Percentiles rank a stretch among this genome's conserved stretches.
Conservation (phyloP, 2,329 filamentous ascomycete genomes). For the Exophiala viscosa region DNA sequence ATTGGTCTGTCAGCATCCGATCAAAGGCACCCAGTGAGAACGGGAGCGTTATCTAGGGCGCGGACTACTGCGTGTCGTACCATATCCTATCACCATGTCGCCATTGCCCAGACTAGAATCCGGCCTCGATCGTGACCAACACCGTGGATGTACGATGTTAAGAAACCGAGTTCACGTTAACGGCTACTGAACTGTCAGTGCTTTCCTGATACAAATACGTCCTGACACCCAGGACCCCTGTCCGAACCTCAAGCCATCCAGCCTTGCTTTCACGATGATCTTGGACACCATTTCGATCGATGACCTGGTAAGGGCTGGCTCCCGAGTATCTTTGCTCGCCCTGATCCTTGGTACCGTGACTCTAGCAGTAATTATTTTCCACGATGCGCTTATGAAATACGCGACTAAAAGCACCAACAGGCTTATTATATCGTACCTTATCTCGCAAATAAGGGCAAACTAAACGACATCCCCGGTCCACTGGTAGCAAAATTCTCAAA, state of each 20-base stretch:
- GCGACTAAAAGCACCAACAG: not conserved
- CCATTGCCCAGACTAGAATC: too few relatives aligned
- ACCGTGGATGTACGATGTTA: not conserved
- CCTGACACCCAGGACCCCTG: too few relatives aligned
- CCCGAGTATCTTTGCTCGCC: not conserved
- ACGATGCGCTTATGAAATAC: not conserved
- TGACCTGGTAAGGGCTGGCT: not conserved
- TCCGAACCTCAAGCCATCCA: not conserved
- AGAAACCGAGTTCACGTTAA: not conserved
- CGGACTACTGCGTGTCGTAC: too few relatives aligned
- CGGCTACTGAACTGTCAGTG: too few relatives aligned
- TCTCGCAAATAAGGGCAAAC: not conserved
- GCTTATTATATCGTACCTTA: not conserved
- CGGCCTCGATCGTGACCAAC: too few relatives aligned
- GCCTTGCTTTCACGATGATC: not conserved
- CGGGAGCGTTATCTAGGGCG: too few relatives aligned
- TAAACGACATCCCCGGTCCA: conserved; percentile 1
- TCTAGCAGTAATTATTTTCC: not conserved
- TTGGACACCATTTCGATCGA: not conserved
- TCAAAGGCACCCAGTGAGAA: too few relatives aligned
- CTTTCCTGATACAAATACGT: not conserved
- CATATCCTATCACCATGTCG: too few relatives aligned
- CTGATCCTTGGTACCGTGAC: not conserved
- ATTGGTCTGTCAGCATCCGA: too few relatives aligned
- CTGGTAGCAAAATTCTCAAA: not conserved